Percentiles rank a stretch among this genome's conserved stretches.
Evolutionary conservation across 805 yeast genomes (phyloP).

Genomic region (Zygosaccharomyces lentus): DNA sequence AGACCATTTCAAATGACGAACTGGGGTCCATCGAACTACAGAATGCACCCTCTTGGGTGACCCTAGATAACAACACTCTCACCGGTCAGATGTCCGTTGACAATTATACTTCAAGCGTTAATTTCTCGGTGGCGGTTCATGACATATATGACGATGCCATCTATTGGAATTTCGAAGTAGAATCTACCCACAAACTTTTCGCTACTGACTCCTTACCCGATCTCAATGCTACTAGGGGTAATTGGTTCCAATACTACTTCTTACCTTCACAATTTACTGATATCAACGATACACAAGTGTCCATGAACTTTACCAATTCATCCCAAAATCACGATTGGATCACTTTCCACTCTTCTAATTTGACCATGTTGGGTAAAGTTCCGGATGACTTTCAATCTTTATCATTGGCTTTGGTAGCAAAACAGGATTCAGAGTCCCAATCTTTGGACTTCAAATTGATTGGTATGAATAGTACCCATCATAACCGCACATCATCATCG

Average conservation of each 20-base stretch:
- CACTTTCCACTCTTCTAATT: constrained; percentile 50
- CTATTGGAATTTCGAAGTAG: constrained; percentile 52
- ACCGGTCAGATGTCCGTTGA: constrained; percentile 54
- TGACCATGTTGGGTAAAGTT: constrained; percentile 65
- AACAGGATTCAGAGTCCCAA: constrained; percentile 36
- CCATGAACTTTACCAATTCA: constrained; percentile 39
- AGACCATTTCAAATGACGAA: constrained; percentile 43
- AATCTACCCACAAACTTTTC: constrained; percentile 51
- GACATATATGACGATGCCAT: constrained; percentile 62
- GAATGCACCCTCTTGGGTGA: constrained; percentile 59
- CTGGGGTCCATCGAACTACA: constrained; percentile 49
- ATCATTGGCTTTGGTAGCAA: constrained; percentile 41
- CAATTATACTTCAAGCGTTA: constrained; percentile 34
- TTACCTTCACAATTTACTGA: constrained; percentile 55
- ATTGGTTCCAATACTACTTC: constrained; percentile 54
- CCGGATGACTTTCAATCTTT: constrained; percentile 46
- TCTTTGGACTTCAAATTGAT: constrained; percentile 46
- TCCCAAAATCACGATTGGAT: constrained; percentile 56
- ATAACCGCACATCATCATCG: background rate
- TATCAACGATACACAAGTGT: constrained; percentile 44
- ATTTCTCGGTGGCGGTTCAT: constrained; percentile 51
- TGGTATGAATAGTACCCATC: constrained; percentile 41
- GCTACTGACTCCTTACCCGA: constrained; percentile 48
- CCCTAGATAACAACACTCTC: constrained; percentile 43
- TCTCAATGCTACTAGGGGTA: constrained; percentile 65